Base-by-base conservation (phyloP, 164 flowering plant species). In the Macadamia integrifolia region DNA sequence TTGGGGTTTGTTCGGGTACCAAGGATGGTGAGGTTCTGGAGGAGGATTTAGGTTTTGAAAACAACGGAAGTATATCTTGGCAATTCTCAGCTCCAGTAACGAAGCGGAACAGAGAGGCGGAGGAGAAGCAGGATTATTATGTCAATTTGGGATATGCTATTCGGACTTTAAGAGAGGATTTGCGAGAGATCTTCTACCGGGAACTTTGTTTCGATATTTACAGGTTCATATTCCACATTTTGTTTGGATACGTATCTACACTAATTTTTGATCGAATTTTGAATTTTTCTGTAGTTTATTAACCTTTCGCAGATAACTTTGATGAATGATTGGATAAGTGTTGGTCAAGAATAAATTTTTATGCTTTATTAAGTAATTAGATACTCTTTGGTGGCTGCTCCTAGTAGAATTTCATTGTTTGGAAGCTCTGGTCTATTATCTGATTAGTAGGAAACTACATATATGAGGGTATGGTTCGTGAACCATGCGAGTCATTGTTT, bases 101-200 rank as follows among this genome's bases (percentile, higher is more conserved):
- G 70, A 78, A 65, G 69, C 75, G 67, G 69, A 83, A 77, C 50
- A 80, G 77, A 50, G 92, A 82, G 65, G 91, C 82, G 17, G 88
- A 84, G 61, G 84, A 84, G 67, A 83, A 80, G 82, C 81, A 76
- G 81, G 80, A 86, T 70, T 92, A 85, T 62, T 89, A 88, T 67
- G 77, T 87, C 58, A 92, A 92, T 73, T 71, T 77, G 75, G 97
- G 93, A 0, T 83, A 89, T 65, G 97, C 97, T 11, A 89, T 92
- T 82, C 82, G 95, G 72, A 78, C 85, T 32, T 63, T 92, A 31
- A 75, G 97, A 43, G 97, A 92, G 71, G 96, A 87, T 65, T 81
- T 92, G 67, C 97, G 88, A 0, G 84, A 76, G 52, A 70, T 88
- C 9, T 92, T 92, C 66, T 77, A 83, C 48, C 78, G 76, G 57